phyloP scores from a whole-genome alignment of 371 early-diverging fungal genomes.

The Fennellomyces sp. region DNA sequence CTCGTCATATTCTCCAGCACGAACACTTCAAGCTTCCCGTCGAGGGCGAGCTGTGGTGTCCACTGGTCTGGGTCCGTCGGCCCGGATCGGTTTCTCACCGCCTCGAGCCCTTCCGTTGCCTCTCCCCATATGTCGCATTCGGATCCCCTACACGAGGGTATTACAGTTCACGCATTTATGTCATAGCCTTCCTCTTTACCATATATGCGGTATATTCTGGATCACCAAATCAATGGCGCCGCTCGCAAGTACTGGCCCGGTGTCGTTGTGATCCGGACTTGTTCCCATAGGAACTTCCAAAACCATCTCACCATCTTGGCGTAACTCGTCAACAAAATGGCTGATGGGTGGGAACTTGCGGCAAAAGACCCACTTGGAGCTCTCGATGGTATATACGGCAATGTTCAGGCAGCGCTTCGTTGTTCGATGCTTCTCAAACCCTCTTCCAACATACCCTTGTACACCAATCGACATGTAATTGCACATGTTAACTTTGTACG shows the following conservation, averaged over 20 bases:
- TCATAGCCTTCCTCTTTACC: slow-evolving; percentile 16
- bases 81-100: slow-evolving; percentile 23
- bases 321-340: slow-evolving; percentile 47
- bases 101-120: slow-evolving; percentile 28
- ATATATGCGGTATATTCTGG: slow-evolving; percentile 48
- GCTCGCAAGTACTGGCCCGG: not conserved
- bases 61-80: slow-evolving; percentile 31
- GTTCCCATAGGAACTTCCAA: not conserved
- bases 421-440: slow-evolving; percentile 62
- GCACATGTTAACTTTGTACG: slow-evolving; percentile 46
- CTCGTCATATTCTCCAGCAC: slow-evolving; percentile 32
- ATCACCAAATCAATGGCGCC: slow-evolving; percentile 43
- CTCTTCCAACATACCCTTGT: slow-evolving; percentile 66
- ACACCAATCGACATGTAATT: slow-evolving; percentile 66
- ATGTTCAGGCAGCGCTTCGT: slow-evolving; percentile 56
- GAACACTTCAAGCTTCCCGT: slow-evolving; percentile 38
- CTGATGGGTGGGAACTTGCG: slow-evolving; percentile 57
- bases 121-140: slow-evolving; percentile 50
- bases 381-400: slow-evolving; percentile 53
- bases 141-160: slow-evolving; percentile 41
- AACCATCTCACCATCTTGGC: slow-evolving; percentile 17
- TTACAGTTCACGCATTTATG: not conserved
- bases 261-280: not conserved
- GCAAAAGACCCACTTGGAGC: slow-evolving; percentile 63
- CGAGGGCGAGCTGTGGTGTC: slow-evolving; percentile 40